Evolutionary conservation across 2,329 filamentous ascomycete genomes (phyloP).

Genomic region (Hypoxylon sp.): DNA sequence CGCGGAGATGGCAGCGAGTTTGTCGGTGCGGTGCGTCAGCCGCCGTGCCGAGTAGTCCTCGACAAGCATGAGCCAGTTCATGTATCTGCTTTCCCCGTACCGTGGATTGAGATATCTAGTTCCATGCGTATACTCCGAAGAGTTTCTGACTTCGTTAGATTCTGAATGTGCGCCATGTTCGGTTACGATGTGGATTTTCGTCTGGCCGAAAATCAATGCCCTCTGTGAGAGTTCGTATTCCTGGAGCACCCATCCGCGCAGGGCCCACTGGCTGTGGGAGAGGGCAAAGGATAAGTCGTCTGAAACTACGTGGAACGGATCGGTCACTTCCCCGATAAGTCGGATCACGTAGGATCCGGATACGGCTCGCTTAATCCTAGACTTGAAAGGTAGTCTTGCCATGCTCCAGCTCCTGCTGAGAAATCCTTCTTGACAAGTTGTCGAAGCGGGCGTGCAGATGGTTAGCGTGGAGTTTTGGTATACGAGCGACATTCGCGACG

Average conservation of each 20-base stretch:
- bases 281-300: conserved; percentile 3
- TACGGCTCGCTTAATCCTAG: neutral
- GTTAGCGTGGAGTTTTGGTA: conserved; percentile 14
- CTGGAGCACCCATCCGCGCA: conserved; percentile 19
- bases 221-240: conserved; percentile 15
- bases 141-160: neutral
- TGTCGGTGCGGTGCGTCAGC: conserved; percentile 12
- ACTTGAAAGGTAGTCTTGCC: conserved; percentile 6
- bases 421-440: conserved; percentile 18
- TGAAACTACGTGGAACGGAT: neutral
- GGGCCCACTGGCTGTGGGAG: conserved; percentile 8
- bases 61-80: conserved; percentile 2
- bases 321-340: conserved; percentile 5
- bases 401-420: conserved; percentile 1
- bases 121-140: neutral
- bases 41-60: conserved; percentile 8
- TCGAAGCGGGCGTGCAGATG: conserved; percentile 15
- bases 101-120: neutral
- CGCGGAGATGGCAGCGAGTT: conserved; percentile 17
- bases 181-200: conserved; percentile 13
- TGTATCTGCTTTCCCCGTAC: neutral
- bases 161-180: conserved; percentile 10
- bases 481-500: conserved; percentile 19
- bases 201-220: conserved; percentile 9
- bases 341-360: conserved; percentile 18